A percentile compares a stretch with the other conserved stretches of the same genome.
Evolutionary conservation across 192 early-diverging fungal species (phyloP).

Genomic region (Umbelopsis sp.): DNA sequence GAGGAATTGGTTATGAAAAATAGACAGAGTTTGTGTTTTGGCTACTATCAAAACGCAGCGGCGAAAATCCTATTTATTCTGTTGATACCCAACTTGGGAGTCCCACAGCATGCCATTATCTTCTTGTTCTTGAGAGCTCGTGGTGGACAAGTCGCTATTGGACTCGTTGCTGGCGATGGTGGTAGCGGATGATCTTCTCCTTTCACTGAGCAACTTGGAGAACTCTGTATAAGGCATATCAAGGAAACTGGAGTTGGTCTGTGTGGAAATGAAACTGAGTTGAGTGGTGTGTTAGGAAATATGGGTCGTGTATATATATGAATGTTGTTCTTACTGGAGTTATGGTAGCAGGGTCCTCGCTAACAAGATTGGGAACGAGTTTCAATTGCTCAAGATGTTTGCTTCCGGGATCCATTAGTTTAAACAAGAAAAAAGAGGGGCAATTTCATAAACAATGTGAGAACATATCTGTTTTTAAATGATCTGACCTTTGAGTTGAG

Average conservation of each 20-base stretch:
- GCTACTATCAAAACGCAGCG: not conserved
- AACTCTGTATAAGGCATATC: constrained; percentile 15
- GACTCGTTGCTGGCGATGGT: not conserved
- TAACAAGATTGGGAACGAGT: constrained; percentile 20
- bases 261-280: not conserved
- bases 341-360: constrained; percentile 18
- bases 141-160: not conserved
- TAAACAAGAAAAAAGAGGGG: not conserved
- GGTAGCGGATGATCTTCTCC: not conserved
- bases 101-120: not conserved
- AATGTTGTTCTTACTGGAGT: constrained; percentile 7
- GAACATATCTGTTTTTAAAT: not conserved
- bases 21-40: not conserved
- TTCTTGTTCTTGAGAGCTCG: not conserved
- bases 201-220: constrained; percentile 15
- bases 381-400: constrained; percentile 14
- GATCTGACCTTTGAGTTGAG: too few species aligned
- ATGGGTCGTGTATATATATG: not conserved
- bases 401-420: constrained; percentile 20
- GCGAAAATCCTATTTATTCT: not conserved
- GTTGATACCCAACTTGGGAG: not conserved
- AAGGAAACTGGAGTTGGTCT: constrained; percentile 14
- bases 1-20: not conserved
- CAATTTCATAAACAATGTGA: not conserved
- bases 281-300: not conserved